Base-by-base conservation (phyloP, 768 basidiomycete species). In the Tephrocybe sp. region DNA sequence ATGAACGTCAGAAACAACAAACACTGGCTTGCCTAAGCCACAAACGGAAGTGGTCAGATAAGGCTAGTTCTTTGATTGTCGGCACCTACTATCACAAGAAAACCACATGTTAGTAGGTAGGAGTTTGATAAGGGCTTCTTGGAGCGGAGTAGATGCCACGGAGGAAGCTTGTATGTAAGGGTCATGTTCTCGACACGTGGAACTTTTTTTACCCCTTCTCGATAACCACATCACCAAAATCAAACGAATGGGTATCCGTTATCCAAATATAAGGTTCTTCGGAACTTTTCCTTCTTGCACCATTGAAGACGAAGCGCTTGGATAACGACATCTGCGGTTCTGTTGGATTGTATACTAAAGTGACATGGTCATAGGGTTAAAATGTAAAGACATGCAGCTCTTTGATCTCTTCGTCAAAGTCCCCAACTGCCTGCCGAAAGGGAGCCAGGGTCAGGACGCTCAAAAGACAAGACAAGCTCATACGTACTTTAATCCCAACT, bases 401-500 rank as follows among this genome's bases (percentile, higher is more conserved):
- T 24, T 50, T 42, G 4, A 56, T 37, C 38, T 58, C 54, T 25
- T 58, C 54, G n/a, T 53, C 54, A 11, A 23, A 48, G 15, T 48
- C 25, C 3, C 53, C 50, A 17, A 45, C 38, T 18, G 53, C 57
- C 57, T 58, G 33, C 17, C 30, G 7, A 23, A 37, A 21, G n/a
- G 15, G 32, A 11, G 23, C 17, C 33, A 43, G 33, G n/a, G 11
- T 32, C 17, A 36, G 21, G 20, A 24, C 24, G 3, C 33, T 14
- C 20, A 14, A 42, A n/a, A 10, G 4, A 25, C n/a, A 17, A 24
- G 36, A 38, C 2, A 12, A 25, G 9, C 8, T 3, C 15, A 5
- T 9, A 54, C 57, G 36, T 14, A 63, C 62, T 44, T 61, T 58
- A 15, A 60, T 36, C 24, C 55, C 62, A 48, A 63, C 48, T 15